Percentiles rank a stretch among this genome's conserved stretches.
These are phyloP conservation scores for Lepiota brunneoincarnata DNA, from an alignment of 768 basidiomycete species.

Conservation along the genomic window DNA sequence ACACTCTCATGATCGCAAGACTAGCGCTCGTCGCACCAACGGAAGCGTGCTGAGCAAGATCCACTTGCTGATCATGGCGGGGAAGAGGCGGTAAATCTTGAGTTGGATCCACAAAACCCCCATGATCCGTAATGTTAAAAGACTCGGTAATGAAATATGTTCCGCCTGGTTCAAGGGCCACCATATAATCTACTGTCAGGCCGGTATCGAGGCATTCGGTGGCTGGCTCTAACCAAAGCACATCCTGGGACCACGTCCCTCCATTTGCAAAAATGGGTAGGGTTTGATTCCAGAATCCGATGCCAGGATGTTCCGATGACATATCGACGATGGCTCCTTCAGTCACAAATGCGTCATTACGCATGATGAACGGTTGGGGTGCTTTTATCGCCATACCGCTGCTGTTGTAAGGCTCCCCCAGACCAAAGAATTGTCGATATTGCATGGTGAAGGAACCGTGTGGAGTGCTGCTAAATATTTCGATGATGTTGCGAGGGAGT, in stretches of 20 bases:
- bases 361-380: background rate
- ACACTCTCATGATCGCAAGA: constrained; percentile 9
- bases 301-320: background rate
- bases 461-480: constrained; percentile 2
- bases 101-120: background rate
- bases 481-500: background rate
- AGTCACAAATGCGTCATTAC: background rate
- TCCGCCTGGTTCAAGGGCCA: background rate
- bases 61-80: constrained; percentile 17
- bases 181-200: background rate
- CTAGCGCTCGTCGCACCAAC: constrained; percentile 18
- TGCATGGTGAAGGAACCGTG: constrained; percentile 1
- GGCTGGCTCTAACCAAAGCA: constrained; percentile 1
- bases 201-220: background rate
- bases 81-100: constrained; percentile 11
- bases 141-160: background rate
- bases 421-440: background rate
- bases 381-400: background rate
- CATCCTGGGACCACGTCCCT: constrained; percentile 1
- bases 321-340: constrained; percentile 4
- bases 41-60: constrained; percentile 17
- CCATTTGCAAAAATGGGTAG: background rate
- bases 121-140: background rate
- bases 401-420: background rate
- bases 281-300: constrained; percentile 4